These are phyloP conservation scores for Gossypium longicalyx DNA, from an alignment of 345 rosid genomes.

Conservation along the genomic window DNA sequence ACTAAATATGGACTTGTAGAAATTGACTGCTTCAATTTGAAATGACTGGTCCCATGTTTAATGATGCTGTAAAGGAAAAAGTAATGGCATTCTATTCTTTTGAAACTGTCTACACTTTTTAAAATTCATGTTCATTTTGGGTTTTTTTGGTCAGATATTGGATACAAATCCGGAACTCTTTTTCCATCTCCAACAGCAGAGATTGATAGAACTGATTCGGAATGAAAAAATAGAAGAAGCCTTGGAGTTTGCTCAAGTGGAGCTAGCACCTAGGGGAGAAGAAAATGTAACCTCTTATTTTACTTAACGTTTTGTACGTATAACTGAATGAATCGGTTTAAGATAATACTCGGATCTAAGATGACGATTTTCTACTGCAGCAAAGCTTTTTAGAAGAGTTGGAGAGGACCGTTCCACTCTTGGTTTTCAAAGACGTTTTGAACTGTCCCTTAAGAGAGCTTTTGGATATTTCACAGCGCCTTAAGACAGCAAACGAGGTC, in stretches of 20 bases:
- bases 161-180: slow-evolving; percentile 91
- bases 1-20: not conserved
- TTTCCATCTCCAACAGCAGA: slow-evolving; percentile 98
- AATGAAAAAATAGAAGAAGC: slow-evolving; percentile 87
- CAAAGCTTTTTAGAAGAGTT: slow-evolving; percentile 86
- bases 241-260: slow-evolving; percentile 94
- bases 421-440: slow-evolving; percentile 82
- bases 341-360: slow-evolving; percentile 3
- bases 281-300: slow-evolving; percentile 52
- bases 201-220: slow-evolving; percentile 85
- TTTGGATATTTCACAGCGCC: slow-evolving; percentile 80
- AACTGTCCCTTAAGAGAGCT: slow-evolving; percentile 85
- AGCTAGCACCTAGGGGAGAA: slow-evolving; percentile 96
- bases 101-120: not conserved
- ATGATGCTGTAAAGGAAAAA: not conserved
- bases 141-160: slow-evolving; percentile 48
- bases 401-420: slow-evolving; percentile 84
- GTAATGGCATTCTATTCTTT: not conserved
- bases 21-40: not conserved
- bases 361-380: slow-evolving; percentile 24
- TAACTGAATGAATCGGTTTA: not conserved
- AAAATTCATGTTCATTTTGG: not conserved
- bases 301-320: not conserved
- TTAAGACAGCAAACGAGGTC: slow-evolving; percentile 90
- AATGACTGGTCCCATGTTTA: not conserved